Evolutionary conservation across 345 rosid species (phyloP), one percentile per base, ranked within the genome.

Genomic region (Populus nigra): DNA sequence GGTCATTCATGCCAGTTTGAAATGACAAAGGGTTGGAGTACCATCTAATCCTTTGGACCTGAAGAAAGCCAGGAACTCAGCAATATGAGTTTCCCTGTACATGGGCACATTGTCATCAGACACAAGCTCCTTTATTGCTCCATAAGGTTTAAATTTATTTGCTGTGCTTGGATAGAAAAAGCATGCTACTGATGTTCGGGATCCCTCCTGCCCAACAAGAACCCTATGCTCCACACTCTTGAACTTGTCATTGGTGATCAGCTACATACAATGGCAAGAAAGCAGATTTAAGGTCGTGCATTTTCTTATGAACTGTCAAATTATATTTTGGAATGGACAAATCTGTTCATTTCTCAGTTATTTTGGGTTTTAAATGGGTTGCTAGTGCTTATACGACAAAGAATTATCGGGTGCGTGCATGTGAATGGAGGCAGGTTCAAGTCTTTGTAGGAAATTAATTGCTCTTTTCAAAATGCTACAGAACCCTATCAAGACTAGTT

Each of bases 1-100:
- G 36, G 75, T 25, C 12, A 10, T 27, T 53, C 59, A 72, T 8
- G 65, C 29, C 65, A 79, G 55, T 80, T 78, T 84, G 57, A 86
- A 87, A 73, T 84, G 88, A 47, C 79, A 27, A 25, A 82, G 90
- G 59, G 76, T 65, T 29, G 89, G 77, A 45, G 80, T 80, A 68
- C 88, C 87, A 75, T 81, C 85, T 55, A 83, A 66, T n/a, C 88
- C 86, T 70, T 86, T 84, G 55, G 86, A 85, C 77, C 78, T 82
- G 83, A 82, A 83, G 65, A 65, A 61, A 74, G 83, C 67, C 81
- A 86, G 69, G 17, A 63, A 89, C 35, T 87, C 89, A 49, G 65
- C 69, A 63, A 83, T 9, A 73, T 71, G 65, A 39, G 86, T 83
- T 76, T 74, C 86, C 47, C 83, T 81, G 74, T 89, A 87, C 1